Conservation (phyloP, 371 early-diverging fungal genomes). For the Massospora cicadina region DNA sequence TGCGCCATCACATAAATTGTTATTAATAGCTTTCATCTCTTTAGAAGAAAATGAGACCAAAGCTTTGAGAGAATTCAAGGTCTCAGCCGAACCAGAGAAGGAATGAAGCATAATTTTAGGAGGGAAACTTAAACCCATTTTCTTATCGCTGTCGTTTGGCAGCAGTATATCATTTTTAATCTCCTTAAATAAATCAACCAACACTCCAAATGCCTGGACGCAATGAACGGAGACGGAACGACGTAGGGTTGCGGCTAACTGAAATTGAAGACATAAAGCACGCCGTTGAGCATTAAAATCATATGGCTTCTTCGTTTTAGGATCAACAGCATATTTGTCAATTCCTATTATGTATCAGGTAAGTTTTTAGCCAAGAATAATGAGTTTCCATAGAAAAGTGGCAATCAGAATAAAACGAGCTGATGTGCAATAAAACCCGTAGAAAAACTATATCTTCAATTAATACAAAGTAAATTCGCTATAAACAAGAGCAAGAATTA, state of each 20-base stretch:
- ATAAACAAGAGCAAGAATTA: neutral
- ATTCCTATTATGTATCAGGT: neutral
- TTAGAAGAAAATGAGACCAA: slow-evolving; percentile 14
- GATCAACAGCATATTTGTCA: slow-evolving; percentile 5
- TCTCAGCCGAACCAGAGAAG: slow-evolving; percentile 45
- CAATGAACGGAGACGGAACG: neutral
- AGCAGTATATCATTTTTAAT: neutral
- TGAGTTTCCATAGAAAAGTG: neutral
- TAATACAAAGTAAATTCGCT: neutral
- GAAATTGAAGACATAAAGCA: neutral
- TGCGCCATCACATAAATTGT: neutral
- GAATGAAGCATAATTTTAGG: slow-evolving; percentile 32
- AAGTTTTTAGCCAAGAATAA: neutral
- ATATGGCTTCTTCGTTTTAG: neutral
- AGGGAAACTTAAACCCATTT: neutral
- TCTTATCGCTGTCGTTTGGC: neutral
- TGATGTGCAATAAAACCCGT: neutral
- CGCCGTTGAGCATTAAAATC: neutral
- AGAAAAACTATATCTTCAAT: neutral
- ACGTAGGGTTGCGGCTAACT: neutral
- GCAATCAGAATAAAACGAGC: neutral
- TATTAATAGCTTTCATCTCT: neutral
- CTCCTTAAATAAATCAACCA: slow-evolving; percentile 3
- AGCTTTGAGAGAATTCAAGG: slow-evolving; percentile 70
- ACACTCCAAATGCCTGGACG: slow-evolving; percentile 2